Evolutionary conservation across 2,329 filamentous ascomycete species (phyloP).

Genomic region (Cercospora zeae-maydis): DNA sequence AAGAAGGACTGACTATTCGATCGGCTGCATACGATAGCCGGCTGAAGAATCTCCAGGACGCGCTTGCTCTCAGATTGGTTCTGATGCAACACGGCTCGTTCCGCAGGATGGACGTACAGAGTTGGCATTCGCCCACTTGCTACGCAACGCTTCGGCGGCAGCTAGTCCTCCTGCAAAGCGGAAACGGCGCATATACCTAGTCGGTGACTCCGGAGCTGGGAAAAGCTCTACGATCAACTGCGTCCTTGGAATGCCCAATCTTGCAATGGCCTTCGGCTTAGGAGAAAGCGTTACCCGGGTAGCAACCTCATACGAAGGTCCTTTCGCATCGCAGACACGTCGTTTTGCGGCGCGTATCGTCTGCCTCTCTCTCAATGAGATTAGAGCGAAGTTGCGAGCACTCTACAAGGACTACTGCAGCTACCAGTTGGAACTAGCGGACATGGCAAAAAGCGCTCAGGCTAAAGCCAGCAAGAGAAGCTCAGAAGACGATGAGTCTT

Average conservation of each 20-base stretch:
- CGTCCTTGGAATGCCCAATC: neutral
- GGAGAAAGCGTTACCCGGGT: slow-evolving; percentile 12
- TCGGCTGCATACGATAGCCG: neutral
- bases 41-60: neutral
- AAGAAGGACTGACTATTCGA: neutral
- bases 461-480: neutral
- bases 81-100: neutral
- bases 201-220: slow-evolving; percentile 14
- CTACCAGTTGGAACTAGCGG: neutral
- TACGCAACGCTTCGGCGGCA: neutral
- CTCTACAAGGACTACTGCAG: slow-evolving; percentile 5
- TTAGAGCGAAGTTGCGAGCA: neutral
- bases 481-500: neutral
- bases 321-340: neutral
- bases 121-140: neutral
- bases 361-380: neutral
- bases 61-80: neutral
- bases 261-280: slow-evolving; percentile 2
- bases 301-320: slow-evolving; percentile 7
- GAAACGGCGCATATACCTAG: slow-evolving; percentile 12
- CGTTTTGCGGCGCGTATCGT: neutral
- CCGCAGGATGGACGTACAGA: neutral
- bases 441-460: neutral
- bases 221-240: slow-evolving; percentile 15
- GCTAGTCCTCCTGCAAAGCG: neutral